Conservation (phyloP, 2,329 filamentous ascomycete species). For the Verticillium nonalfalfae region DNA sequence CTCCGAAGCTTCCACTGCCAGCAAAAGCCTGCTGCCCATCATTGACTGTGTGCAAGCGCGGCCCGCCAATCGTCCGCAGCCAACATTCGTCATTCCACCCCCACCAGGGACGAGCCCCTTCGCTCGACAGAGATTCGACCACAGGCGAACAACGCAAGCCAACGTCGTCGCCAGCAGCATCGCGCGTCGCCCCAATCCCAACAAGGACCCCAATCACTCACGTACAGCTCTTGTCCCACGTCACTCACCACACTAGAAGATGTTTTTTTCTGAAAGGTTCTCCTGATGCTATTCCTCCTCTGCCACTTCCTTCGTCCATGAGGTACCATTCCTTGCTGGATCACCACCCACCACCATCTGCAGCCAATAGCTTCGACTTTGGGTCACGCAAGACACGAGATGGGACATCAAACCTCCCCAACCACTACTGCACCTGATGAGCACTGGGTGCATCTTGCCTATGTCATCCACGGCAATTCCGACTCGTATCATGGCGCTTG, state of each 20-base stretch:
- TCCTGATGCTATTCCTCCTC: background rate
- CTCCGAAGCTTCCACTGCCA: background rate
- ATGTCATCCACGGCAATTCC: conserved; percentile 32
- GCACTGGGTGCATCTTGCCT: conserved; percentile 38
- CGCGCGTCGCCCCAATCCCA: background rate
- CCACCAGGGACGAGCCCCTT: background rate
- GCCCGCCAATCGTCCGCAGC: background rate
- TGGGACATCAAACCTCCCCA: conserved; percentile 36
- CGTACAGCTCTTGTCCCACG: background rate
- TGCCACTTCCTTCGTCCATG: conserved; percentile 36
- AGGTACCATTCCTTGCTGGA: too few relatives aligned
- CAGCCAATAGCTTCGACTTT: conserved; percentile 45
- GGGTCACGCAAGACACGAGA: conserved; percentile 39
- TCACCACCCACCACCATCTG: conserved; percentile 34
- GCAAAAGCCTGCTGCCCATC: background rate
- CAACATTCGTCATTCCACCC: background rate
- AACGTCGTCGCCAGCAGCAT: background rate
- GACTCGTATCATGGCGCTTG: conserved; percentile 16
- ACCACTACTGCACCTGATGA: conserved; percentile 36
- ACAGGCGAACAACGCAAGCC: background rate
- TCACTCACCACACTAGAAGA: background rate
- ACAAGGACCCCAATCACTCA: background rate
- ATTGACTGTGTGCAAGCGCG: background rate
- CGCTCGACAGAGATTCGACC: background rate
- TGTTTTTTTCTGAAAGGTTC: too few relatives aligned